A percentile compares a stretch with the other conserved stretches of the same genome.
These are phyloP conservation scores for Starmerella asiatica DNA, from an alignment of 805 yeast genomes.

Conservation along the genomic window DNA sequence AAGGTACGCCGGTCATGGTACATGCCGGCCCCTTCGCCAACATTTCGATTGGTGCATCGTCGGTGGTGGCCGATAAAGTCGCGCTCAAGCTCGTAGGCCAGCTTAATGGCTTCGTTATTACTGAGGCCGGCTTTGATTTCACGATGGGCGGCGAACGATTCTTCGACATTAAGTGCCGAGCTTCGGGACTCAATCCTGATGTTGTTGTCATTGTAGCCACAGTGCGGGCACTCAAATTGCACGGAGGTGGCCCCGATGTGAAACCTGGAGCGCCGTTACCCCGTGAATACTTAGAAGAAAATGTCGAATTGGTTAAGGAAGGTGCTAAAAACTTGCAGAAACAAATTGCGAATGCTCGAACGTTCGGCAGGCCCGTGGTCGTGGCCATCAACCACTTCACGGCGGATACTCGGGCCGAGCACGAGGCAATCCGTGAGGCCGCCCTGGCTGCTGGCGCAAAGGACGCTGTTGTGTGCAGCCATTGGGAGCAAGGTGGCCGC, in stretches of 20 bases:
- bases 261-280: constrained; percentile 87
- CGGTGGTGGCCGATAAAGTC: constrained; percentile 83
- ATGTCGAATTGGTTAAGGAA: constrained; percentile 56
- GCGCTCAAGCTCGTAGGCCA: constrained; percentile 82
- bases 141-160: constrained; percentile 99
- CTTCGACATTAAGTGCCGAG: constrained; percentile 87
- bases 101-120: constrained; percentile 70
- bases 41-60: constrained; percentile 91
- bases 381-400: constrained; percentile 86
- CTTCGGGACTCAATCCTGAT: constrained; percentile 78
- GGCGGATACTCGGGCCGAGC: constrained; percentile 69
- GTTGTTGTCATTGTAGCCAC: constrained; percentile 91
- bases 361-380: constrained; percentile 81
- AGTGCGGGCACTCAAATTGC: constrained; percentile 89
- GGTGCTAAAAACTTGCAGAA: constrained; percentile 85
- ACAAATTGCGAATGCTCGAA: constrained; percentile 74
- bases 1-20: constrained; percentile 94
- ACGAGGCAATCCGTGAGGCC: constrained; percentile 62
- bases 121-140: constrained; percentile 98
- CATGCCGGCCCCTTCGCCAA: constrained; percentile 99
- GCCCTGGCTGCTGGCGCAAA: constrained; percentile 85
- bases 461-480: constrained; percentile 80
- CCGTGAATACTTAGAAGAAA: constrained; percentile 63
- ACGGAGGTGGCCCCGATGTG: constrained; percentile 95
- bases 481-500: constrained; percentile 90